Conservation (phyloP, 164 flowering plant genomes). For the Hamamelis virginiana region DNA sequence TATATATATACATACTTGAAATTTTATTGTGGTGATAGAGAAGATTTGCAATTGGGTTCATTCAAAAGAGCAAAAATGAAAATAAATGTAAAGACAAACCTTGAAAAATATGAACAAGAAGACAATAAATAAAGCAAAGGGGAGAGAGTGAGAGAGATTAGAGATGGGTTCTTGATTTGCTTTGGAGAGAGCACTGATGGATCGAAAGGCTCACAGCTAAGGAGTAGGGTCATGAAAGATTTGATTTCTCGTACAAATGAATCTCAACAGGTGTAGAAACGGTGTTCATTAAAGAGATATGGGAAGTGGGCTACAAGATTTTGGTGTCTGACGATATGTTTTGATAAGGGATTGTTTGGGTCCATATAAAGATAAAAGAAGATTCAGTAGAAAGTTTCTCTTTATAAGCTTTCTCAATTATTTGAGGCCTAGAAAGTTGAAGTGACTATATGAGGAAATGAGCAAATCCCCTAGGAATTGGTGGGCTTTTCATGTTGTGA, state of each 20-base stretch:
- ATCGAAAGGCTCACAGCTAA: slow-evolving; percentile 3
- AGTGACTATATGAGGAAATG: not conserved
- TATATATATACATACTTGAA: too few species aligned
- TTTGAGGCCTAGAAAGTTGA: slow-evolving; percentile 2
- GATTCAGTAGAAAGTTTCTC: slow-evolving; percentile 11
- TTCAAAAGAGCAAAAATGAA: not conserved
- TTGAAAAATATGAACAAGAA: not conserved
- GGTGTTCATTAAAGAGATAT: slow-evolving; percentile 6
- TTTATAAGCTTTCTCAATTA: slow-evolving; percentile 10
- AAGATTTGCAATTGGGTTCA: too few species aligned
- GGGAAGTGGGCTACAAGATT: slow-evolving; percentile 10
- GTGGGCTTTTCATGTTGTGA: not conserved
- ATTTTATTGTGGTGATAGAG: too few species aligned
- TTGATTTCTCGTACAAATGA: slow-evolving; percentile 11
- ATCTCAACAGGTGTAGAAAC: slow-evolving; percentile 11
- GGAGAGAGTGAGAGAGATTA: not conserved
- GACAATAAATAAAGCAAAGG: not conserved
- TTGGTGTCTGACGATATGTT: slow-evolving; percentile 17
- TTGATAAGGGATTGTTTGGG: not conserved
- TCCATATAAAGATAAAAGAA: not conserved
- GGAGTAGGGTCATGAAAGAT: slow-evolving; percentile 14
- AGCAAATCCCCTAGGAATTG: not conserved
- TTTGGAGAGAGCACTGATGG: not conserved
- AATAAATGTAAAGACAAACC: not conserved
- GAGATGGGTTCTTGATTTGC: not conserved